These are phyloP conservation scores for Suhomyces vadensis DNA, from an alignment of 805 yeast genomes.

Conservation along the genomic window DNA sequence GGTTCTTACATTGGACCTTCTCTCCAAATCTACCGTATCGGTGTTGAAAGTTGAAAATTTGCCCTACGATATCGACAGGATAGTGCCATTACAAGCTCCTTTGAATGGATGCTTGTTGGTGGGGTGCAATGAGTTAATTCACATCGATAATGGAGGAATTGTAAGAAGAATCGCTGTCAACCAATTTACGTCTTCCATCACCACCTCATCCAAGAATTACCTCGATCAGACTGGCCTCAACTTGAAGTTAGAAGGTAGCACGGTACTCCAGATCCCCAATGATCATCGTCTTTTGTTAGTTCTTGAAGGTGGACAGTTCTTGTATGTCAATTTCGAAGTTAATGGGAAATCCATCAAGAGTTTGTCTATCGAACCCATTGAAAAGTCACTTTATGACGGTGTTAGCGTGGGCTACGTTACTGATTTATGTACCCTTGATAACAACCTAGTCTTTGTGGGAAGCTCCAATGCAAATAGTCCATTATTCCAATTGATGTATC, in stretches of 20 bases:
- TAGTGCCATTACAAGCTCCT: slow-evolving; percentile 65
- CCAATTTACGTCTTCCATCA: slow-evolving; percentile 44
- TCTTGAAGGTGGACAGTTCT: slow-evolving; percentile 34
- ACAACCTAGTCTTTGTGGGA: slow-evolving; percentile 56
- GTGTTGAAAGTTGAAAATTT: slow-evolving; percentile 64
- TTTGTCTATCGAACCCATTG: slow-evolving; percentile 33
- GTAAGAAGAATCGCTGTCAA: slow-evolving; percentile 64
- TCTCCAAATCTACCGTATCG: slow-evolving; percentile 58
- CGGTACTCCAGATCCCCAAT: slow-evolving; percentile 34
- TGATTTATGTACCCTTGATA: slow-evolving; percentile 41
- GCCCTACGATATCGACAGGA: slow-evolving; percentile 70
- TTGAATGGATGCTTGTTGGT: slow-evolving; percentile 66
- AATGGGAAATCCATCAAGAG: slow-evolving; percentile 45
- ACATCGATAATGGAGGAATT: slow-evolving; percentile 78
- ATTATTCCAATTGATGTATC: slow-evolving; percentile 45
- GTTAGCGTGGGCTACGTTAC: slow-evolving; percentile 41
- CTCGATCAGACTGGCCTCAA: slow-evolving; percentile 52
- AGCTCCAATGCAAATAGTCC: slow-evolving; percentile 60
- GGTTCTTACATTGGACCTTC: slow-evolving; percentile 68
- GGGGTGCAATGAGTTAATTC: slow-evolving; percentile 77
- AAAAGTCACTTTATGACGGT: slow-evolving; percentile 27
- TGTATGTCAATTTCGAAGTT: slow-evolving; percentile 36
- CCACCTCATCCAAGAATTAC: slow-evolving; percentile 36
- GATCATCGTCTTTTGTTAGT: slow-evolving; percentile 37
- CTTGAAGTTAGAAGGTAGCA: slow-evolving; percentile 56